Evolutionary conservation across 1,284 basidiomycete species (phyloP).

Genomic region (Leccinum variabile): DNA sequence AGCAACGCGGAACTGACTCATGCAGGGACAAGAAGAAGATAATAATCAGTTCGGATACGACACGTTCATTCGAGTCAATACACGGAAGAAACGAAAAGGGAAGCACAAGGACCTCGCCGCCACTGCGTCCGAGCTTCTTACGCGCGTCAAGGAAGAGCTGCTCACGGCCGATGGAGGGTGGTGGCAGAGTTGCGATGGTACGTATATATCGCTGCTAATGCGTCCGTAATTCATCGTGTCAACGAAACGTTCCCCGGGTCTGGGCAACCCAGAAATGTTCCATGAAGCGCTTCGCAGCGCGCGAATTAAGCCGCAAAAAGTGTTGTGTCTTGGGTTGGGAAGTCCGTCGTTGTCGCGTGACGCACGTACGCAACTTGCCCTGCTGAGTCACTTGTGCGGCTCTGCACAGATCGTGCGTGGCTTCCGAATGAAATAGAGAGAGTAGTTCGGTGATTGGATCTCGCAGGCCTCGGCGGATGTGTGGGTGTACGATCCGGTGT

Average conservation of each 20-base stretch:
- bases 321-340: constrained; percentile 70
- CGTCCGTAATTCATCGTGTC: constrained; percentile 2
- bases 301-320: constrained; percentile 24
- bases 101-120: constrained; percentile 25
- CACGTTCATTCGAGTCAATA: constrained; percentile 41
- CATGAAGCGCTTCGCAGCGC: constrained; percentile 34
- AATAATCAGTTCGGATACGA: constrained; percentile 36
- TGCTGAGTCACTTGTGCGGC: constrained; percentile 57
- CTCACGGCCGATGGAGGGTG: constrained; percentile 40
- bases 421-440: neutral
- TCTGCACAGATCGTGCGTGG: constrained; percentile 56
- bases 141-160: constrained; percentile 40
- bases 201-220: constrained; percentile 15
- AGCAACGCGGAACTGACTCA: constrained; percentile 8
- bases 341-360: constrained; percentile 60
- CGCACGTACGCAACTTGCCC: constrained; percentile 65
- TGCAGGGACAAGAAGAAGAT: constrained; percentile 19
- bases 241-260: neutral
- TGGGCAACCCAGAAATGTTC: constrained; percentile 35
- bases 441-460: neutral
- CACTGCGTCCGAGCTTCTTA: constrained; percentile 34
- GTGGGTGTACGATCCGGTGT: constrained; percentile 68
- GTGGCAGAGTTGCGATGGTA: constrained; percentile 42
- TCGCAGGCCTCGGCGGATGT: constrained; percentile 48
- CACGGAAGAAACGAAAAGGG: constrained; percentile 39